These are phyloP conservation scores for Cruciata laevipes DNA, from an alignment of 257 asterid species.

Conservation along the genomic window DNA sequence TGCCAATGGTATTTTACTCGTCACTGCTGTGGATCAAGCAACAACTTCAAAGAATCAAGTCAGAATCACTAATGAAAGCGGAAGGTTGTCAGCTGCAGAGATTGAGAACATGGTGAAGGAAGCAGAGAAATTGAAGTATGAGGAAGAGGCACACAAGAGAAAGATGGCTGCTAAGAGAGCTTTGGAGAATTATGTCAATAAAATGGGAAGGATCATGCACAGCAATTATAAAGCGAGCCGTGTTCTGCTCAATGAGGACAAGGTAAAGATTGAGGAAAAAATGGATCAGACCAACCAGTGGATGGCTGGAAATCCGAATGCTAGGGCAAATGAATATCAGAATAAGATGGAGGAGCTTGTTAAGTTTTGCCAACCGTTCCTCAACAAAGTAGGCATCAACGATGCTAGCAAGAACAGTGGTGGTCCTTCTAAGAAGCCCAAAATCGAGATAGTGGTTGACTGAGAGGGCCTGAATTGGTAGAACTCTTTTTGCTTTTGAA, in stretches of 20 bases:
- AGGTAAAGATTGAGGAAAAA: constrained; percentile 3
- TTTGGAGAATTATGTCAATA: constrained; percentile 3
- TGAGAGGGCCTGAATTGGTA: not conserved
- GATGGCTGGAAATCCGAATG: constrained; percentile 2
- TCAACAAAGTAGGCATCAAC: not conserved
- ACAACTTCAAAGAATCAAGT: constrained; percentile 1
- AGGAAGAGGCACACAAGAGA: constrained; percentile 12
- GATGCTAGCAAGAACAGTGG: not conserved
- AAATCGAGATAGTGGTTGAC: constrained; percentile 3
- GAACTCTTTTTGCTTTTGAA: not conserved
- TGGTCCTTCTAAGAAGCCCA: constrained; percentile 4
- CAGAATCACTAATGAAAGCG: constrained; percentile 3
- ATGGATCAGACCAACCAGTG: constrained; percentile 5
- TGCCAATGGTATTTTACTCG: constrained; percentile 12
- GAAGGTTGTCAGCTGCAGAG: constrained; percentile 9
- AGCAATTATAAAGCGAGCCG: not conserved
- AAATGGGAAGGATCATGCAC: constrained; percentile 1
- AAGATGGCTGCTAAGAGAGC: constrained; percentile 10
- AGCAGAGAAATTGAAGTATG: constrained; percentile 5
- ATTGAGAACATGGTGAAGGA: constrained; percentile 14
- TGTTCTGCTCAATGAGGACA: not conserved
- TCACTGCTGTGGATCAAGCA: constrained; percentile 9
- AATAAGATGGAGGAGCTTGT: constrained; percentile 13
- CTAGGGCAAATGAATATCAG: not conserved
- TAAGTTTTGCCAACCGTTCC: not conserved